A percentile compares a stretch with the other conserved stretches of the same genome.
These are phyloP conservation scores for Lachnellula subtilissima DNA, from an alignment of 2,329 filamentous ascomycete species.

Conservation along the genomic window DNA sequence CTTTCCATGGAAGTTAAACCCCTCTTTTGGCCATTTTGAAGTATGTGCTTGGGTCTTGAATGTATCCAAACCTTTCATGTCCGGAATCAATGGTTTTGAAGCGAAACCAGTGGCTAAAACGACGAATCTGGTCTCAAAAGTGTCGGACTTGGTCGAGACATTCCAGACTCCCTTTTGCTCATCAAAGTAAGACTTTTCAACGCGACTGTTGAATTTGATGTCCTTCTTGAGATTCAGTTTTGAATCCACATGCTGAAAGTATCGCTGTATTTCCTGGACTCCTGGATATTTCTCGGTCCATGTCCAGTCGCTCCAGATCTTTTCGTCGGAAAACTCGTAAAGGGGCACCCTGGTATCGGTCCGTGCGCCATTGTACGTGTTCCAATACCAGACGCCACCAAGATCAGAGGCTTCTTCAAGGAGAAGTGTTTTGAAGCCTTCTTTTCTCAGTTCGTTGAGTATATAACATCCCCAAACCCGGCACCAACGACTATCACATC, in stretches of 20 bases:
- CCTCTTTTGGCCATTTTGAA: constrained; percentile 23
- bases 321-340: not conserved
- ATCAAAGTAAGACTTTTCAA: constrained; percentile 38
- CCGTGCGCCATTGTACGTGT: not conserved
- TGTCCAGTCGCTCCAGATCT: constrained; percentile 38
- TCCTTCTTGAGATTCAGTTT: constrained; percentile 40
- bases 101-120: constrained; percentile 24
- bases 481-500: not conserved
- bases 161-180: constrained; percentile 34
- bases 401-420: not conserved
- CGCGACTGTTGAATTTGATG: constrained; percentile 36
- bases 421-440: not conserved
- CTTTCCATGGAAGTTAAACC: constrained; percentile 46
- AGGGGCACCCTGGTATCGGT: not conserved
- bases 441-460: not conserved
- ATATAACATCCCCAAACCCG: not conserved
- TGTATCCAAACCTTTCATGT: constrained; percentile 25
- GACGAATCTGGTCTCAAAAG: constrained; percentile 20
- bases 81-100: constrained; percentile 22
- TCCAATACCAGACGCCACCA: not conserved
- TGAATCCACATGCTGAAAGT: constrained; percentile 44
- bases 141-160: constrained; percentile 34
- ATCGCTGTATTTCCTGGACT: constrained; percentile 38
- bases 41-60: constrained; percentile 20
- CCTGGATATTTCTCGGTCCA: constrained; percentile 40